Conservation (phyloP, 805 yeast genomes). For the Groenewaldozyma salmanticensis region DNA sequence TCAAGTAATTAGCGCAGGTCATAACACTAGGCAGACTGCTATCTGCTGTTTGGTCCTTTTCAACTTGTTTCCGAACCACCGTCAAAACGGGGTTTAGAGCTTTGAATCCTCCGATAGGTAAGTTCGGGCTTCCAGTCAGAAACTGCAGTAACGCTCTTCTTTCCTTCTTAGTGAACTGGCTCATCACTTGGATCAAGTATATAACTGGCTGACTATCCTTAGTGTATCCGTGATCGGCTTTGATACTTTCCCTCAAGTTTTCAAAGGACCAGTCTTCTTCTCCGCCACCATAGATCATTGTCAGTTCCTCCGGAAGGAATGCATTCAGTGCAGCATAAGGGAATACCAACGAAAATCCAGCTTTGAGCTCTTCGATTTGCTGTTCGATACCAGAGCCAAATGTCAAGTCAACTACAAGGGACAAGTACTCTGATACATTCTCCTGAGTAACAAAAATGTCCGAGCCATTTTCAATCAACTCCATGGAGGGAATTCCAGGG, state of each 20-base stretch:
- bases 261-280: conserved; percentile 71
- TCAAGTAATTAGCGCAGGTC: conserved; percentile 95
- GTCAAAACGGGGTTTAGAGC: conserved; percentile 74
- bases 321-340: conserved; percentile 64
- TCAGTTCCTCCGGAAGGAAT: conserved; percentile 67
- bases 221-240: conserved; percentile 86
- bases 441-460: conserved; percentile 37
- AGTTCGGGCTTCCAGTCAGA: conserved; percentile 83
- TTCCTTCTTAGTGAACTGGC: conserved; percentile 42
- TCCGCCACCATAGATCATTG: conserved; percentile 60
- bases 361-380: conserved; percentile 60
- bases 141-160: conserved; percentile 74
- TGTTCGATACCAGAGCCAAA: conserved; percentile 51
- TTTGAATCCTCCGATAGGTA: conserved; percentile 92
- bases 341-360: conserved; percentile 76
- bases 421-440: conserved; percentile 52
- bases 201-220: conserved; percentile 57
- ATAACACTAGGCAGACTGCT: conserved; percentile 90
- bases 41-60: conserved; percentile 56
- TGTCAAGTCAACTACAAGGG: conserved; percentile 45
- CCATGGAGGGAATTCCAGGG: conserved; percentile 65
- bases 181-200: conserved; percentile 52
- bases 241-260: conserved; percentile 49
- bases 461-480: conserved; percentile 49
- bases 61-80: conserved; percentile 72